Base-by-base conservation (phyloP, 108 stramenopile genomes). In the Skeletonema costatum region DNA sequence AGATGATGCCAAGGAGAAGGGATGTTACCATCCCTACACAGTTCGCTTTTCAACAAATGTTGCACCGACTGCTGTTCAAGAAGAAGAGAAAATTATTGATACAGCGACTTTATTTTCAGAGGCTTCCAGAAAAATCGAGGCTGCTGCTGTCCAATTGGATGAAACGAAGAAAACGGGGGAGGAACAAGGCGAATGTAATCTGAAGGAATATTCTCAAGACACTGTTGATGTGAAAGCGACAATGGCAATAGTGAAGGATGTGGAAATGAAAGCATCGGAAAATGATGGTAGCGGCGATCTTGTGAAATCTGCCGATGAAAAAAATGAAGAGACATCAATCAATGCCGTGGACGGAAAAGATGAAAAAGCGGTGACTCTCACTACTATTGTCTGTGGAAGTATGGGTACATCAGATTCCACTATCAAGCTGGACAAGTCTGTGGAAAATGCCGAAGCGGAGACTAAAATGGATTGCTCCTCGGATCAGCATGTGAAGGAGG, bases 181-280 rank as follows among this genome's bases (percentile, higher is more conserved):
- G 19, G 50, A 13, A 17, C 1, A 63, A 5, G 62, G 4, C 0
- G 38, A 21, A 63, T 6, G 10, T 29, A 0, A n/a, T 11, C 30
- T 29, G 32, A 32, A 63, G 7, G 62, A 63, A 7, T 0, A 29
- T 33, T 38, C 62, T 32, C 62, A 63, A n/a, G 25, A 63, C 17
- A 51, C 50, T 8, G 16, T 63, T 19, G 62, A n/a, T 36, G 32
- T 63, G 5, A 36, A 63, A 38, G 4, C 25, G 36, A 36, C 62
- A 33, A 63, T n/a, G n/a, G 8, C 0, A 33, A 7, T 29, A 36
- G 62, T 1, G 3, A 36, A 32, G 30, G 25, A 36, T n/a, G 38
- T 38, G 62, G 36, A 63, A 17, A 32, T 17, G 62, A 21, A 63
- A 63, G 62, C n/a, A 63, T 5, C 62, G 62, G n/a, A 63, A 63